Evolutionary conservation across 1,284 basidiomycete genomes (phyloP).

Genomic region (Phenoliferia sp.): DNA sequence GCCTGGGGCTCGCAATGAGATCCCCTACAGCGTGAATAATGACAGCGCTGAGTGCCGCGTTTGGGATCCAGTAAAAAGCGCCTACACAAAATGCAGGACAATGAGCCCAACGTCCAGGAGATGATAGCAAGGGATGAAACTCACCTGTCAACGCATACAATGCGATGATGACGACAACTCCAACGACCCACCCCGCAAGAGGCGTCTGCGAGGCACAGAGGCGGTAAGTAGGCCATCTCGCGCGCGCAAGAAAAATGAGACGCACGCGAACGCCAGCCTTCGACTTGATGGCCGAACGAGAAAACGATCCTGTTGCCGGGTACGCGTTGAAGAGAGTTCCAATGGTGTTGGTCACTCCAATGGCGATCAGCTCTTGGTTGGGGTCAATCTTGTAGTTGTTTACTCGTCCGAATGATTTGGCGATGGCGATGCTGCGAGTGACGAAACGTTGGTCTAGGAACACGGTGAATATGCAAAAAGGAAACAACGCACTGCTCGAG

Average conservation of each 20-base stretch:
- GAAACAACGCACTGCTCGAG: constrained; percentile 57
- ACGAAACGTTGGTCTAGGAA: neutral
- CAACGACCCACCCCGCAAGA: constrained; percentile 78
- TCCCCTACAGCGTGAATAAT: constrained; percentile 69
- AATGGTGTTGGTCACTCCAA: constrained; percentile 76
- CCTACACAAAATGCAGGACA: constrained; percentile 59
- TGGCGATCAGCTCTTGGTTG: constrained; percentile 95
- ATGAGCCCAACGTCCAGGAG: constrained; percentile 44
- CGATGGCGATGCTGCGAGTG: constrained; percentile 47
- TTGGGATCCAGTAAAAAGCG: constrained; percentile 69
- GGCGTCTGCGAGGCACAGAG: constrained; percentile 54
- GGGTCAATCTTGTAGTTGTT: constrained; percentile 95
- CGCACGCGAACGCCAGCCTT: constrained; percentile 80
- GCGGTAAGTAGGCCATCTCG: neutral
- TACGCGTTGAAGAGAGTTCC: constrained; percentile 56
- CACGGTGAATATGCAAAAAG: neutral
- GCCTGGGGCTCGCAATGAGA: constrained; percentile 78
- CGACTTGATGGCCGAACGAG: constrained; percentile 89
- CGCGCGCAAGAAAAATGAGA: neutral
- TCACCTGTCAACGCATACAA: constrained; percentile 70
- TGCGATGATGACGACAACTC: constrained; percentile 85
- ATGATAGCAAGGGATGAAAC: neutral
- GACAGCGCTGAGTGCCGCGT: constrained; percentile 74
- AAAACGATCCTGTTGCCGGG: constrained; percentile 96
- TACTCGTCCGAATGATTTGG: constrained; percentile 80